Percentiles rank a stretch among this genome's conserved stretches.
Conservation (phyloP, 495 filamentous ascomycete genomes). For the Schizothecium vesticola region DNA sequence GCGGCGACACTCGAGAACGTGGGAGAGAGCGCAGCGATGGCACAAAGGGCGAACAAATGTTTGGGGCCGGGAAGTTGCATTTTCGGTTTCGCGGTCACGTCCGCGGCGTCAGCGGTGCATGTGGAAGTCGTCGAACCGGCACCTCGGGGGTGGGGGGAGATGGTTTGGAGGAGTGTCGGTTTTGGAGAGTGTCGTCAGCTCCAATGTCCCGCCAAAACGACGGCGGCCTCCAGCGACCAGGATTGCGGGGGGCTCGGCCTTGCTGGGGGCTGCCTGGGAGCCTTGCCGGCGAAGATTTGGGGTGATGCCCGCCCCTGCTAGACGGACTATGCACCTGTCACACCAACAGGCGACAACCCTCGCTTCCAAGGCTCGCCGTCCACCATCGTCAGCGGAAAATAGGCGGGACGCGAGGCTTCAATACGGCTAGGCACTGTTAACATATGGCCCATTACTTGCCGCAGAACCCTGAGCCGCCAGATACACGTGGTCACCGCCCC, state of each 20-base stretch:
- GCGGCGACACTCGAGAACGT: conserved; percentile 19
- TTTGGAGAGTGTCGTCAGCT: not conserved
- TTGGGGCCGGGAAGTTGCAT: conserved; percentile 23
- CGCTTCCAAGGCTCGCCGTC: not conserved
- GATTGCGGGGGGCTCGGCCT: not conserved
- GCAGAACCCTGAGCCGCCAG: too few relatives aligned
- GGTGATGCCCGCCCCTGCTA: not conserved
- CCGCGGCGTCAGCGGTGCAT: not conserved
- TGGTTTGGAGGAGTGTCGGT: not conserved
- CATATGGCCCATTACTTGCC: not conserved
- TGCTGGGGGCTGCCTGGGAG: not conserved
- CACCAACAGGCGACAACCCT: not conserved
- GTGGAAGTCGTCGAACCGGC: not conserved
- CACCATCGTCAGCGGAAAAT: not conserved
- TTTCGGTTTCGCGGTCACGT: conserved; percentile 7
- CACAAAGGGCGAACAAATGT: conserved; percentile 11
- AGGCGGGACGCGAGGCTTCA: not conserved
- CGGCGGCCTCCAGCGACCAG: not conserved
- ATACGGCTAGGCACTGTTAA: not conserved
- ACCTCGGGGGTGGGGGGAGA: not conserved
- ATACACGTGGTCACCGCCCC: too few relatives aligned
- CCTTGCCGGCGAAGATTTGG: too few relatives aligned
- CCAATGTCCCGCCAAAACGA: not conserved
- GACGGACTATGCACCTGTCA: not conserved
- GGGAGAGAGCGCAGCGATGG: conserved; percentile 20